Base-by-base conservation (phyloP, 352 stramenopile species). In the Discostella stelligera region DNA sequence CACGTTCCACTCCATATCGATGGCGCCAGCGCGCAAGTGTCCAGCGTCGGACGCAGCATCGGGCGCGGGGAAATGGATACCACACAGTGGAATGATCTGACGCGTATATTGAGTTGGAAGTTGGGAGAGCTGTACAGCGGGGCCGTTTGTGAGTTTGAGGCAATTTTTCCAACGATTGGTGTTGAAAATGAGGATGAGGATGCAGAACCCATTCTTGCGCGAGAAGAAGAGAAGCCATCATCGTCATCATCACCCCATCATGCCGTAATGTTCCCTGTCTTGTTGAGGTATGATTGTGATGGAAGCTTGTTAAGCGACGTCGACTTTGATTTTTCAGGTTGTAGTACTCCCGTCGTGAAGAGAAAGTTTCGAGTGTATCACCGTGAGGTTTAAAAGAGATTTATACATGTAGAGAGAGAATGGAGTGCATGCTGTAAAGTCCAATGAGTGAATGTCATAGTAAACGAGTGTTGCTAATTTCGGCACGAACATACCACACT, bases 101-200 rank as follows among this genome's bases (percentile, higher is more conserved):
- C 52, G 11, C 65, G 65, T 20, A 56, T 65, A 48, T 39, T 72
- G n/a, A 55, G 50, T 11, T 72, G 65, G 65, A 49, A 41, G 37
- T 25, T 65, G 48, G 44, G 55, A 27, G 53, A 65, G 46, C 48
- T 72, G 53, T 46, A 72, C 37, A 56, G 39, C 25, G 65, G 65
- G n/a, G 65, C 52, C 20, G 58, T 65, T 30, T 65, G 44, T 25
- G 65, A 72, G 20, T 72, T 72, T 44, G 53, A 72, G 55, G 55
- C 55, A 58, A 20, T 61, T 6, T 61, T 70, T 46, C 62, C 49
- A 13, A 2, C 23, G 0, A 59, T 10, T n/a, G 37, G 16, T 30
- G 39, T 23, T 59, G 44, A 7, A 27, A 44, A 10, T 10, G 11
- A 10, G 0, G 30, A 13, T 32, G 10, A 14, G 0, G 21, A 60